Evolutionary conservation across 73 alveolate species (phyloP), one percentile per base, ranked within the genome.

Genomic region (Paramecium primaurelia): DNA sequence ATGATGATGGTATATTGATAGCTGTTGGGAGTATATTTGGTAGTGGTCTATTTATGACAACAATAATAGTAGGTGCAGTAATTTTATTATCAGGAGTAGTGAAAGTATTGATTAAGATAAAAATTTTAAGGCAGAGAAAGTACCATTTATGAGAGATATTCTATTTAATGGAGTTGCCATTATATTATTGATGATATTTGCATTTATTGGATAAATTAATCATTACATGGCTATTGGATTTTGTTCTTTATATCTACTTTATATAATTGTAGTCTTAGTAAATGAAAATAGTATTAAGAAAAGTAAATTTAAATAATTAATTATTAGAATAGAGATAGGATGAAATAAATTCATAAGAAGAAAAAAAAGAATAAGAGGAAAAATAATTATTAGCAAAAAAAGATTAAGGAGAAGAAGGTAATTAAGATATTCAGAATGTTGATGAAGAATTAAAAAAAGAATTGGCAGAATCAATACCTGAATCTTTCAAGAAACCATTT

Each of bases 1-100:
- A 71, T 32, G 94, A 89, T 26, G 90, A 73, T 44, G 94, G 94
- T 11, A 88, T 49, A 12, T 64, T 80, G 30, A 80, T 80, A 6
- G 71, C 91, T 3, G 91, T 80, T 18, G 91, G 91, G 11, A 80
- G 91, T 12, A 80, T 80, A 10, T 80, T 80, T 47, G 91, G 91
- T 18, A 80, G 91, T 47, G 91, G 91, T 10, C 34, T 80, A 45
- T 32, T 80, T 32, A 80, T 80, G 91, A 80, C 91, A 28, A 80
- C 77, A 12, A 25, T 80, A 9, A 42, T 42, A 45, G 91, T 80
- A 18, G 91, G 91, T 32, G 47, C 75, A 9, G 91, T 80, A 6
- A 80, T 80, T 45, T 47, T 32, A 8, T 80, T 47, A 6, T 34
- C 91, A 25, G 58, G 58, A 80, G 8, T 80, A 26, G 58, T 80